phyloP scores from a whole-genome alignment of 805 yeast genomes.

The Ogataea salicorniae region DNA sequence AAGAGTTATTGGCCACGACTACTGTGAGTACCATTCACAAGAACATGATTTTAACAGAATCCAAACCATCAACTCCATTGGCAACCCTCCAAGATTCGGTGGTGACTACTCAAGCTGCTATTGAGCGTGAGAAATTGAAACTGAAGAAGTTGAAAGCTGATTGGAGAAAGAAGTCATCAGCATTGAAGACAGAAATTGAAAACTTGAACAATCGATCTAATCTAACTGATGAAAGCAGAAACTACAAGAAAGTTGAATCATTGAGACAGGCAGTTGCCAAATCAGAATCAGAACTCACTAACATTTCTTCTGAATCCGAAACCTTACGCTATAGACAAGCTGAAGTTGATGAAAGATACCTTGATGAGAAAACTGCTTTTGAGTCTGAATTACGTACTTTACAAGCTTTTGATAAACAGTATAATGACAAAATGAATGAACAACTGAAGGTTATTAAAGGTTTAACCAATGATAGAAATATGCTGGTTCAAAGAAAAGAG shows the following conservation, averaged over 20 bases:
- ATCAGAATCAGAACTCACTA: slow-evolving; percentile 33
- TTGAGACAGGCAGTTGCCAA: slow-evolving; percentile 41
- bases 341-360: slow-evolving; percentile 34
- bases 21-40: slow-evolving; percentile 33
- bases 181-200: slow-evolving; percentile 54
- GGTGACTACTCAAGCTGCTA: slow-evolving; percentile 55
- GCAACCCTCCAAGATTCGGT: slow-evolving; percentile 62
- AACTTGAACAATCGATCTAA: slow-evolving; percentile 40
- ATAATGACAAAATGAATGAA: slow-evolving; percentile 21
- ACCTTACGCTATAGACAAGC: slow-evolving; percentile 31
- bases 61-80: slow-evolving; percentile 44
- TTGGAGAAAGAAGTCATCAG: slow-evolving; percentile 45
- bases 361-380: slow-evolving; percentile 33
- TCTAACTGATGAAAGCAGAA: slow-evolving; percentile 53
- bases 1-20: slow-evolving; percentile 26
- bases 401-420: slow-evolving; percentile 28
- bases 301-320: slow-evolving; percentile 32
- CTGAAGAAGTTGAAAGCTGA: slow-evolving; percentile 56
- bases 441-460: slow-evolving; percentile 19
- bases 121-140: slow-evolving; percentile 52
- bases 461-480: slow-evolving; percentile 27
- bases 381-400: slow-evolving; percentile 32
- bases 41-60: slow-evolving; percentile 29
- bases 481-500: slow-evolving; percentile 30
- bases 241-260: slow-evolving; percentile 45